A percentile compares a stretch with the other conserved stretches of the same genome.
phyloP scores from a whole-genome alignment of 2,329 filamentous ascomycete genomes.

The Colletotrichum sp. region DNA sequence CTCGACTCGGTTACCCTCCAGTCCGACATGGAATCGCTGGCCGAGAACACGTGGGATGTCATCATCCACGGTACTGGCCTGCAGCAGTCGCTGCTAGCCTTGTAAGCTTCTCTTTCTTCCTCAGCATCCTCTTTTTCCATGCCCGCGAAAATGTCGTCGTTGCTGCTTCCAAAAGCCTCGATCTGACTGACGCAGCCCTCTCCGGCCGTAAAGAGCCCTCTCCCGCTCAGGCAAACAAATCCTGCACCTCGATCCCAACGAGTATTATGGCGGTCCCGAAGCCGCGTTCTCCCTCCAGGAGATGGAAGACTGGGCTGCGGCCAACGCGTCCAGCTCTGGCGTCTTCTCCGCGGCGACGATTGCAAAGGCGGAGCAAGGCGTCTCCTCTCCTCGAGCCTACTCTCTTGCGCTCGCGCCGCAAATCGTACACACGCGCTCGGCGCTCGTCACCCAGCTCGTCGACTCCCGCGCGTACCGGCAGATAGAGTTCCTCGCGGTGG shows the following conservation, averaged over 20 bases:
- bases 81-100: conserved; percentile 78
- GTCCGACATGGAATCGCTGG: conserved; percentile 72
- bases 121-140: conserved; percentile 23
- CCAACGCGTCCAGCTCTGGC: conserved; percentile 32
- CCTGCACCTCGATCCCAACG: conserved; percentile 86
- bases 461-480: conserved; percentile 88
- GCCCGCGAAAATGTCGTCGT: conserved; percentile 9
- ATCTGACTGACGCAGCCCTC: conserved; percentile 75
- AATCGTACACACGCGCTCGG: conserved; percentile 83
- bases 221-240: conserved; percentile 92
- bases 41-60: conserved; percentile 79
- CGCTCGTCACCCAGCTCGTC: conserved; percentile 80
- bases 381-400: conserved; percentile 76
- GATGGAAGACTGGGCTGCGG: conserved; percentile 73
- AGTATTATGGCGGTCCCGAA: conserved; percentile 86
- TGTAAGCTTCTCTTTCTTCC: conserved; percentile 60
- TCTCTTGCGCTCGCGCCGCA: conserved; percentile 85
- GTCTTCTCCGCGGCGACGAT: conserved; percentile 43
- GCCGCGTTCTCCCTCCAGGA: conserved; percentile 87
- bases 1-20: not conserved
- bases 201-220: conserved; percentile 71
- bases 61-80: conserved; percentile 81
- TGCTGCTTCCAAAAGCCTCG: conserved; percentile 35
- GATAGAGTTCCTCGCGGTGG: conserved; percentile 91
- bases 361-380: conserved; percentile 33